A percentile compares a stretch with the other conserved stretches of the same genome.
Evolutionary conservation across 2,329 filamentous ascomycete species (phyloP).

Genomic region (Phialemoniopsis sp.): DNA sequence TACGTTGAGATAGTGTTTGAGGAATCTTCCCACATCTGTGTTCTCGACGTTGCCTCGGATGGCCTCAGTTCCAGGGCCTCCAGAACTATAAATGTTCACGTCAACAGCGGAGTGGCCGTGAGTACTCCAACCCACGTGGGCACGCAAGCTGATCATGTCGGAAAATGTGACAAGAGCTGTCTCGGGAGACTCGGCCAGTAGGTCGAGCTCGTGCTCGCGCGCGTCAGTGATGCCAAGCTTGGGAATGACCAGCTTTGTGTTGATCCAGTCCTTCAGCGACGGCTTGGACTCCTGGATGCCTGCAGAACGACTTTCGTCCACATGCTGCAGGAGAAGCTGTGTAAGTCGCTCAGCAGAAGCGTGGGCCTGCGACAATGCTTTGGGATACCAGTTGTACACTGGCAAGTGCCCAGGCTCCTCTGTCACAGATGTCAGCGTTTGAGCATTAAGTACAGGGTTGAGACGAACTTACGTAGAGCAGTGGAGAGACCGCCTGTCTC

Average conservation of each 20-base stretch:
- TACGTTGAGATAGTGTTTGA: slow-evolving; percentile 73
- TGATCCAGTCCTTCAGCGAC: slow-evolving; percentile 59
- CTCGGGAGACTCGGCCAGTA: slow-evolving; percentile 55
- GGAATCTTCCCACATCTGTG: slow-evolving; percentile 81
- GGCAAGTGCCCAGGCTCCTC: slow-evolving; percentile 48
- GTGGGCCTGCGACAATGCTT: slow-evolving; percentile 70
- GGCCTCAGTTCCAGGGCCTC: slow-evolving; percentile 56
- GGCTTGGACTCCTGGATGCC: slow-evolving; percentile 17
- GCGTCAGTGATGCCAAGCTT: slow-evolving; percentile 77
- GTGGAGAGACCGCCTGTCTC: slow-evolving; percentile 88
- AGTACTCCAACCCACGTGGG: slow-evolving; percentile 89
- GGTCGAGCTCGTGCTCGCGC: slow-evolving; percentile 64
- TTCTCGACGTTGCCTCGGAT: slow-evolving; percentile 91
- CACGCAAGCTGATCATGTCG: slow-evolving; percentile 81
- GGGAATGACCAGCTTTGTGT: slow-evolving; percentile 59
- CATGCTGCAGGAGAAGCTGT: slow-evolving; percentile 55
- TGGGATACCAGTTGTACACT: slow-evolving; percentile 74
- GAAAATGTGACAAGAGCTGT: slow-evolving; percentile 60
- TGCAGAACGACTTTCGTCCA: slow-evolving; percentile 26
- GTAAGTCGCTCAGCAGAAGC: slow-evolving; percentile 72
- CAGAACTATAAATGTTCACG: slow-evolving; percentile 90
- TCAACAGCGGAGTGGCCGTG: slow-evolving; percentile 93
- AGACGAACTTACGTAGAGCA: slow-evolving; percentile 60
- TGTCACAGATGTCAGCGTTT: slow-evolving; percentile 32
- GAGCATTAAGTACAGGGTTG: background rate